Evolutionary conservation across 371 early-diverging fungal species (phyloP).

Genomic region (Chytridiales sp.): DNA sequence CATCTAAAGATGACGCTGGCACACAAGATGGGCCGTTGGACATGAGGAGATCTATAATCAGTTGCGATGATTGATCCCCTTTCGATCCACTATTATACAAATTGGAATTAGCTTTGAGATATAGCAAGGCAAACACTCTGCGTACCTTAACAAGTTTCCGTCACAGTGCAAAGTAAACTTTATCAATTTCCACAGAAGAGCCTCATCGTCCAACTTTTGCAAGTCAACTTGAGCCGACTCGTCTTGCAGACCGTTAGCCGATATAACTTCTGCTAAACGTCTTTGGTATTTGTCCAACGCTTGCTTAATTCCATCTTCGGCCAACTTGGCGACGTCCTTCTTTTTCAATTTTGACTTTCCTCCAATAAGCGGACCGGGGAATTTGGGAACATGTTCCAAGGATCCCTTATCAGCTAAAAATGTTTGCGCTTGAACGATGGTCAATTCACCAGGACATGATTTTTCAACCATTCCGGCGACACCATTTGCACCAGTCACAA

Average conservation of each 20-base stretch:
- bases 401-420: constrained; percentile 5
- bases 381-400: constrained; percentile 23
- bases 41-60: constrained; percentile 1
- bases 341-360: constrained; percentile 64
- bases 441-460: constrained; percentile 35
- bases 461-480: constrained; percentile 35
- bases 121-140: constrained; percentile 19
- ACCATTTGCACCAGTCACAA: constrained; percentile 42
- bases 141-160: constrained; percentile 65
- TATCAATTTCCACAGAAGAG: constrained; percentile 64
- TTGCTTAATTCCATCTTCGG: constrained; percentile 51
- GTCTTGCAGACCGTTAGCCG: neutral
- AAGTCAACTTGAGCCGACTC: constrained; percentile 5
- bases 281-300: constrained; percentile 35
- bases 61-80: constrained; percentile 21
- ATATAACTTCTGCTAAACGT: neutral
- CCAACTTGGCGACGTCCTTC: constrained; percentile 62
- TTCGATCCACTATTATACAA: constrained; percentile 23
- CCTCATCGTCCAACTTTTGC: constrained; percentile 21
- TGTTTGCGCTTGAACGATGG: constrained; percentile 14
- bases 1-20: constrained; percentile 43
- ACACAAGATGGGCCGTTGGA: constrained; percentile 22
- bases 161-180: constrained; percentile 65
- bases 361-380: constrained; percentile 63
- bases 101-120: neutral